A percentile compares a stretch with the other conserved stretches of the same genome.
These are phyloP conservation scores for Monilinia fructigena DNA, from an alignment of 2,329 filamentous ascomycete genomes.

Conservation along the genomic window DNA sequence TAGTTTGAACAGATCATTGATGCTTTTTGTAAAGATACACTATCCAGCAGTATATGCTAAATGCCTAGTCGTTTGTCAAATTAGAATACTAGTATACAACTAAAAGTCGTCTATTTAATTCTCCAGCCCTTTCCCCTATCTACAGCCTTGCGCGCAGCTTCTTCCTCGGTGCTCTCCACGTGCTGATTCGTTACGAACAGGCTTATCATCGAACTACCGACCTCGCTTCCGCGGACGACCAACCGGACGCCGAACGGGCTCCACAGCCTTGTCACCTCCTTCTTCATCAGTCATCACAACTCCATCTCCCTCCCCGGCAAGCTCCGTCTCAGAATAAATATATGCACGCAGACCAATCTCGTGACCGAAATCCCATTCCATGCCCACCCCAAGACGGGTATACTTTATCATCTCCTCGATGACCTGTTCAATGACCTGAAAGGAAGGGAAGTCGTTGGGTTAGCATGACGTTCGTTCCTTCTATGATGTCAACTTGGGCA, in stretches of 20 bases:
- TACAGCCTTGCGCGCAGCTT: not conserved
- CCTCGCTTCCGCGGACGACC: not conserved
- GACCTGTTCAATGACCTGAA: not conserved
- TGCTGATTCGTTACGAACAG: not conserved
- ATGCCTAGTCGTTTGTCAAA: no score
- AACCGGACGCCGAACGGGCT: not conserved
- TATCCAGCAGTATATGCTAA: not conserved
- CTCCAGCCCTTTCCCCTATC: not conserved
- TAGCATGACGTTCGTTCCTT: not conserved
- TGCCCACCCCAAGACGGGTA: not conserved
- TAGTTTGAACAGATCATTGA: no score
- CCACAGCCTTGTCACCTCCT: not conserved
- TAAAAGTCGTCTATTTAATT: not conserved
- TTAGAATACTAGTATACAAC: not conserved
- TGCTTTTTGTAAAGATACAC: no score
- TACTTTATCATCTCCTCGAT: not conserved
- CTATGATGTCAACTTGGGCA: not conserved
- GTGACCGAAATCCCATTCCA: not conserved
- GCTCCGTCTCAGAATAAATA: not conserved
- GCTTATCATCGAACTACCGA: not conserved
- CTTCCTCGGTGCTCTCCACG: not conserved
- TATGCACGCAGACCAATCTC: not conserved
- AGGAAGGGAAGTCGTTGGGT: not conserved
- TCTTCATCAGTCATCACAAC: not conserved
- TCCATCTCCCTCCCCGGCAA: not conserved